Evolutionary conservation across 192 early-diverging fungal genomes (phyloP).

Genomic region (Backusella psychrophila): DNA sequence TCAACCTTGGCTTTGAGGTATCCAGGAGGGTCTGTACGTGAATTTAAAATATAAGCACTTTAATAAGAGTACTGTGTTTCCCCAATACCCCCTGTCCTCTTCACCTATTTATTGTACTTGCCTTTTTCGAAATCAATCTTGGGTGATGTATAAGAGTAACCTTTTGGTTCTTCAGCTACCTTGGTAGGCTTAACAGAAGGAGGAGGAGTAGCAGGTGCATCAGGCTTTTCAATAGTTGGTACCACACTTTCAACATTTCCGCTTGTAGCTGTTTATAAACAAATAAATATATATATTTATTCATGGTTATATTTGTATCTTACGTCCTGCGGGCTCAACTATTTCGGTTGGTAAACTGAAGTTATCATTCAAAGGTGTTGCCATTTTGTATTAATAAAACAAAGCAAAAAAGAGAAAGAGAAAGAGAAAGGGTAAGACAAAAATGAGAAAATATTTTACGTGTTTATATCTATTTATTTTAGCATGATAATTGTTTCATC

Average conservation of each 20-base stretch:
- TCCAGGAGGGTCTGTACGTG: slow-evolving; percentile 15
- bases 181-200: not conserved
- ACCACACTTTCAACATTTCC: not conserved
- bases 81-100: not conserved
- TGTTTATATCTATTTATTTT: slow-evolving; percentile 10
- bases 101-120: not conserved
- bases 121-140: slow-evolving; percentile 21
- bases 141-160: slow-evolving; percentile 1
- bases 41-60: not conserved
- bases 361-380: not conserved
- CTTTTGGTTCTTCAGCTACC: not conserved
- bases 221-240: not conserved
- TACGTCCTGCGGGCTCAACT: not conserved
- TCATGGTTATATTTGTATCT: not conserved
- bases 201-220: slow-evolving; percentile 3
- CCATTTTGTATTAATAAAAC: not conserved
- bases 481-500: slow-evolving; percentile 4
- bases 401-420: not conserved
- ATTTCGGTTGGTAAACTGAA: not conserved
- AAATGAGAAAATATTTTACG: not conserved
- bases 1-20: slow-evolving; percentile 23
- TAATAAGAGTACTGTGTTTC: not conserved
- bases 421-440: not conserved
- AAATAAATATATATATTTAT: not conserved
- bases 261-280: not conserved